Conservation (phyloP, 148 eudicot genomes). For the Agrostemma githago region DNA sequence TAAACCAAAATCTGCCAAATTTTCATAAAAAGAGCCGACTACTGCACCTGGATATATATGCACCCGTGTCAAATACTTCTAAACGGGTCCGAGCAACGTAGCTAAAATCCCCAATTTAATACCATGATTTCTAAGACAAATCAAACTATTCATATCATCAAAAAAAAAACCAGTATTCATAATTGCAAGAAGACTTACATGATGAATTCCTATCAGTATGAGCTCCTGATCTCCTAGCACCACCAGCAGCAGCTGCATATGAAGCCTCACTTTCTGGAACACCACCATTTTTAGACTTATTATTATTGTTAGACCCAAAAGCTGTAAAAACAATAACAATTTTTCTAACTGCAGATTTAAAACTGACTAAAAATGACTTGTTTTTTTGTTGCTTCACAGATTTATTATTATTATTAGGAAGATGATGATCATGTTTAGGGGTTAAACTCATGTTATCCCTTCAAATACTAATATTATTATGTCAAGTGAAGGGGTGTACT, state of each 20-base stretch:
- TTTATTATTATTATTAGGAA: not conserved
- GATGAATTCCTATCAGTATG: constrained; percentile 17
- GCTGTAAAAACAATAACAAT: constrained; percentile 22
- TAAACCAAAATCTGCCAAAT: no score
- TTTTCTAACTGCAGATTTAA: constrained; percentile 28
- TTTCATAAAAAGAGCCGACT: no score
- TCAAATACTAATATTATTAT: not conserved
- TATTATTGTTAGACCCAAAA: constrained; percentile 9
- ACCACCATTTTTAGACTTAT: constrained; percentile 15
- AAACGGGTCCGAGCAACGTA: no score
- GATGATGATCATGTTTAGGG: constrained; percentile 5
- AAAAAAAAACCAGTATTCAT: not conserved
- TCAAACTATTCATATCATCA: not conserved
- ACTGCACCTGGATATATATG: no score
- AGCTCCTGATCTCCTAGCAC: not conserved
- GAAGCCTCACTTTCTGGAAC: not conserved
- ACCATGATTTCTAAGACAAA: no score
- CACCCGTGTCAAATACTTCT: no score
- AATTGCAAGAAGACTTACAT: constrained; percentile 21
- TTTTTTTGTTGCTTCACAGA: constrained; percentile 13
- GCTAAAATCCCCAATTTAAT: no score
- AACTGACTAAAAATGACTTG: constrained; percentile 20
- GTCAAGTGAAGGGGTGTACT: not conserved
- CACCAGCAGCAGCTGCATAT: constrained; percentile 9
- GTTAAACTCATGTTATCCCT: constrained; percentile 15